Evolutionary conservation across 176 grass and related monocot genomes (phyloP), one percentile per base, ranked within the genome.

Genomic region (Microstegium vimineum): DNA sequence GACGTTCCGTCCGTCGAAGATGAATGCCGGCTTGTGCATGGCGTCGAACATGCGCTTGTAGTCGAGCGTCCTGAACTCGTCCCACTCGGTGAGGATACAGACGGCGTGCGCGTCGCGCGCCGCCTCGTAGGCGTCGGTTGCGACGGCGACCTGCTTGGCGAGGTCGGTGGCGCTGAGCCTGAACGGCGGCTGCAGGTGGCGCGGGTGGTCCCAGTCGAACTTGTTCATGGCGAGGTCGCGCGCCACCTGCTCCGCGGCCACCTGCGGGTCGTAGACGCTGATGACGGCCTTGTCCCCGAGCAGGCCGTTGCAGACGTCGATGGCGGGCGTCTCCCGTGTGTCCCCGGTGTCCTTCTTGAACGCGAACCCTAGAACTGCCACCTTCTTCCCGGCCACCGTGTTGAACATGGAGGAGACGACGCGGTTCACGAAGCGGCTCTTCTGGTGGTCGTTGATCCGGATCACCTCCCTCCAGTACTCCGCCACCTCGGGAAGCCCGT

Each of bases 171-270:
- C 87, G 78, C 93, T 92, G n/a, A 81, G 69, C 41, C n/a, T n/a
- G n/a, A 8, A 8, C 37, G 8, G 37, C 31, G 90, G 92, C 75
- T 91, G 92, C 82, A 94, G 89, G 89, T 94, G 89, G 0, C 88
- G 80, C 10, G 92, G 92, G 83, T 94, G 92, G 66, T 94, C 89
- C 92, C 92, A 94, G 75, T 91, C 89, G 69, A 91, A 94, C 83
- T 91, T 86, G 28, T 85, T 94, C 92, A 94, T 94, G 52, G 89
- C 86, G 3, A 95, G 90, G 75, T 95, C 93, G 8, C 93, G 74
- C 52, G 85, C 28, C 26, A 92, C 87, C 86, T 92, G 93, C 63
- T 95, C 93, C 75, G 84, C 93, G 11, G 85, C 79, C 52, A 95
- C 90, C 81, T 95, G 82, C 17, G 93, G 93, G 73, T 95, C 93